These are phyloP conservation scores for Pythium sukuiense DNA, from an alignment of 352 stramenopile genomes.

Conservation along the genomic window DNA sequence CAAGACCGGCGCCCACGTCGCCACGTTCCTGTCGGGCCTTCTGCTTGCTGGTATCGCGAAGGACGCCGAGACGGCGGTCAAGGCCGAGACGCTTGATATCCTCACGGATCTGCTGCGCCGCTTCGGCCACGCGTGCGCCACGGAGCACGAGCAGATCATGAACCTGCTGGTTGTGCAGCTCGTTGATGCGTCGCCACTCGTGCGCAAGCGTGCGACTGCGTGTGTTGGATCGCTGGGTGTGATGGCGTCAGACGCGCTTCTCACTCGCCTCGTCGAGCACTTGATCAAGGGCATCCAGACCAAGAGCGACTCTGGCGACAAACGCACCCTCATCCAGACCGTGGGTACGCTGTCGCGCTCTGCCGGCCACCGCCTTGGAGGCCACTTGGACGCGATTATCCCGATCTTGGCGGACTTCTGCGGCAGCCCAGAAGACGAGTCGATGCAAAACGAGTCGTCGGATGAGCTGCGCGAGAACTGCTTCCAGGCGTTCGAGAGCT, in stretches of 20 bases:
- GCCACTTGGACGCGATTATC: slow-evolving; percentile 95
- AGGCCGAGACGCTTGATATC: slow-evolving; percentile 96
- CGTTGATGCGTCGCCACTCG: slow-evolving; percentile 75
- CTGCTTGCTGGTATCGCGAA: slow-evolving; percentile 65
- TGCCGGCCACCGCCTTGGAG: slow-evolving; percentile 94
- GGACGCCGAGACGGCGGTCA: slow-evolving; percentile 80
- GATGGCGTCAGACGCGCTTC: slow-evolving; percentile 93
- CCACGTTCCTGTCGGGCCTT: slow-evolving; percentile 61
- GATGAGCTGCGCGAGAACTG: slow-evolving; percentile 98
- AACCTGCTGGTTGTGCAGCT: slow-evolving; percentile 85
- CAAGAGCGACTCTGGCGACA: slow-evolving; percentile 68
- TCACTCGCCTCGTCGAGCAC: slow-evolving; percentile 92
- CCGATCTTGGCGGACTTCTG: slow-evolving; percentile 96
- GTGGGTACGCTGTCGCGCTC: slow-evolving; percentile 96
- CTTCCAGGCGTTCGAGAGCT: slow-evolving; percentile 98
- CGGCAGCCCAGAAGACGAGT: slow-evolving; percentile 90
- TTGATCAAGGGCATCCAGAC: slow-evolving; percentile 91
- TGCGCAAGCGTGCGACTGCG: slow-evolving; percentile 95
- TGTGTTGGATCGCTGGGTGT: slow-evolving; percentile 95
- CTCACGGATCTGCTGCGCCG: slow-evolving; percentile 95
- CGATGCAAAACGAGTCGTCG: slow-evolving; percentile 91
- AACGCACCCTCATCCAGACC: slow-evolving; percentile 94
- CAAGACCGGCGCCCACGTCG: slow-evolving; percentile 86
- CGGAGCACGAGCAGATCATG: slow-evolving; percentile 91
- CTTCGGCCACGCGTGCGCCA: slow-evolving; percentile 92